Conservation (phyloP, 108 stramenopile genomes). For the Fistulifera pelliculosa region DNA sequence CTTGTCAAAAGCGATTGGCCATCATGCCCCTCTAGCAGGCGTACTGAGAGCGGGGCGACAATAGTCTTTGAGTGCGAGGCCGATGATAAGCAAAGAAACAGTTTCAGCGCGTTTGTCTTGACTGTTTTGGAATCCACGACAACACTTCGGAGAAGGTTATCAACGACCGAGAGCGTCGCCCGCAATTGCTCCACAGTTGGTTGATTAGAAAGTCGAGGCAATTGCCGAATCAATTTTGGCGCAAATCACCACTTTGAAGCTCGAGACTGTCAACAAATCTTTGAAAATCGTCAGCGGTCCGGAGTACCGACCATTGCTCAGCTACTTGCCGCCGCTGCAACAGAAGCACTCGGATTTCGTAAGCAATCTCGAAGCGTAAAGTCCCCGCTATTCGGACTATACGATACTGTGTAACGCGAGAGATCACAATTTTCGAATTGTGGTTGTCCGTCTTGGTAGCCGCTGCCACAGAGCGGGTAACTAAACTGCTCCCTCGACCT, state of each 20-base stretch:
- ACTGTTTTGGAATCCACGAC: constrained; percentile 38
- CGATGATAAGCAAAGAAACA: constrained; percentile 21
- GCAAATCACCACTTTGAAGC: background rate
- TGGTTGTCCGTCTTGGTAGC: too few relatives aligned
- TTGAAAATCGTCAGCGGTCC: constrained; percentile 23
- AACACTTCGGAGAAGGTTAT: constrained; percentile 30
- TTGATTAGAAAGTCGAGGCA: background rate
- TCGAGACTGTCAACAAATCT: background rate
- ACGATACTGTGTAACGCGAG: constrained; percentile 25
- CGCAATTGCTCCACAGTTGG: background rate
- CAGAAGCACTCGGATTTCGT: constrained; percentile 49
- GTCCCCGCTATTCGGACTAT: constrained; percentile 10
- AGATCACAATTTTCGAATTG: constrained; percentile 26
- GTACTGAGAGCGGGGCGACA: background rate
- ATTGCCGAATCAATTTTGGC: constrained; percentile 4
- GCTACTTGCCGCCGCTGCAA: constrained; percentile 11
- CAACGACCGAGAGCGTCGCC: constrained; percentile 8
- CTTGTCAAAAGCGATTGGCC: background rate
- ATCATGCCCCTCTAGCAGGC: constrained; percentile 2
- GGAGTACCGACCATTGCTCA: constrained; percentile 37
- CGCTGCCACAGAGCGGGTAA: too few relatives aligned
- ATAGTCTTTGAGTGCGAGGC: too few relatives aligned
- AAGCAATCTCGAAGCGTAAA: constrained; percentile 42
- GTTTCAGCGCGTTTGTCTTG: constrained; percentile 33
- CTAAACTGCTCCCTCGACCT: too few relatives aligned